Percentiles rank a stretch among this genome's conserved stretches.
Evolutionary conservation across 2,329 filamentous ascomycete genomes (phyloP).

Genomic region (Daldinia sp.): DNA sequence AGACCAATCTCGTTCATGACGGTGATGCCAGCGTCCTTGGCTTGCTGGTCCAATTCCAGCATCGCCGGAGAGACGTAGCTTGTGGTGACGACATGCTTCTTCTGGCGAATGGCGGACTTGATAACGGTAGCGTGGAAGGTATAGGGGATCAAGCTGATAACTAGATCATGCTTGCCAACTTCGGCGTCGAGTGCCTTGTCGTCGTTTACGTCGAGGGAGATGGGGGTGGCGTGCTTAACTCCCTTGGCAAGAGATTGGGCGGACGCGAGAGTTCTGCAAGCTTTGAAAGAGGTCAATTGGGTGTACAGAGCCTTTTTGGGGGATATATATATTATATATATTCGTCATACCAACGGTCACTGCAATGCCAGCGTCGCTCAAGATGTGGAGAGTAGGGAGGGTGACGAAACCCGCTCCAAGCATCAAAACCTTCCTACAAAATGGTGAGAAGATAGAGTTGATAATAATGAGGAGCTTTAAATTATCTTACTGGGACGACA

Average conservation of each 20-base stretch:
- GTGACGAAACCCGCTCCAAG: constrained; percentile 70
- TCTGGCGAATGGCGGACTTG: constrained; percentile 90
- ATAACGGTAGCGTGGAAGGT: constrained; percentile 89
- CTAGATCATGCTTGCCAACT: constrained; percentile 81
- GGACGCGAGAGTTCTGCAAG: constrained; percentile 82
- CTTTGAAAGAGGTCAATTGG: constrained; percentile 56
- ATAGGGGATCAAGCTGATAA: constrained; percentile 89
- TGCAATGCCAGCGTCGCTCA: constrained; percentile 69
- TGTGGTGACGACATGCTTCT: constrained; percentile 96
- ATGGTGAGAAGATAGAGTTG: constrained; percentile 13
- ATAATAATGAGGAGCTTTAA: not conserved
- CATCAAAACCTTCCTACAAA: constrained; percentile 55
- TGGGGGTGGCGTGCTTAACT: constrained; percentile 78
- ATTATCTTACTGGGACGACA: constrained; percentile 36
- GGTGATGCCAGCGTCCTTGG: constrained; percentile 93
- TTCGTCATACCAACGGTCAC: constrained; percentile 72
- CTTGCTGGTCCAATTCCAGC: constrained; percentile 83
- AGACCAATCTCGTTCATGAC: constrained; percentile 93
- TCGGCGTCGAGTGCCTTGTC: constrained; percentile 81
- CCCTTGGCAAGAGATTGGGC: constrained; percentile 81
- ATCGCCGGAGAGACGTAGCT: constrained; percentile 93
- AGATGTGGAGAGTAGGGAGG: constrained; percentile 73
- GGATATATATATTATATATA: not conserved
- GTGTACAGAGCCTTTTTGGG: constrained; percentile 6
- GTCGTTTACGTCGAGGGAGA: constrained; percentile 87